These are phyloP conservation scores for Silene coronaria DNA, from an alignment of 179 eudicot species.

Conservation along the genomic window DNA sequence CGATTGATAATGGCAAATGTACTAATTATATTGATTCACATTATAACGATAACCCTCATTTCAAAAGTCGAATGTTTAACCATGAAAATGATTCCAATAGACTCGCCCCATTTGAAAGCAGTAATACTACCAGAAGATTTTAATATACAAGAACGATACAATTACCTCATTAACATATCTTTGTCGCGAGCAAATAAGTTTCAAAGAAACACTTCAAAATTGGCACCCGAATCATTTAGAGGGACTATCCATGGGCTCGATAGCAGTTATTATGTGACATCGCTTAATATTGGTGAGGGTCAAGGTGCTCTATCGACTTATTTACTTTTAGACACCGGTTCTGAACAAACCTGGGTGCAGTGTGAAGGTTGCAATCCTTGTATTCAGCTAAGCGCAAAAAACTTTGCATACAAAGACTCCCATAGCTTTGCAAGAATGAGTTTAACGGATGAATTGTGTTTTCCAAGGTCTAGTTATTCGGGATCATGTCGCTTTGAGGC, in stretches of 20 bases:
- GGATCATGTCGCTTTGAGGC: neutral
- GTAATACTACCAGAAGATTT: slow-evolving; percentile 1
- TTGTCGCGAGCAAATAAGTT: neutral
- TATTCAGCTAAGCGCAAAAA: neutral
- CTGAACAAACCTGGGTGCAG: neutral
- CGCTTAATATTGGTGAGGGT: neutral
- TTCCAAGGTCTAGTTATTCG: neutral
- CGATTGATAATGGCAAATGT: neutral
- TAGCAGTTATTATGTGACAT: neutral
- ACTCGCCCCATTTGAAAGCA: slow-evolving; percentile 10
- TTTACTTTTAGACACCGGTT: neutral
- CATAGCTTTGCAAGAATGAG: neutral
- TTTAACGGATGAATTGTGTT: neutral
- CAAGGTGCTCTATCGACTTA: neutral
- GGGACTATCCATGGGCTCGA: neutral
- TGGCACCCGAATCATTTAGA: neutral
- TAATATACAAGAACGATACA: neutral
- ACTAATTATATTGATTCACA: neutral
- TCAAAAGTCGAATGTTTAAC: neutral
- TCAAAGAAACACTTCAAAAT: neutral
- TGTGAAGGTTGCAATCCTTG: neutral
- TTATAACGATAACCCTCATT: neutral
- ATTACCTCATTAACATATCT: neutral
- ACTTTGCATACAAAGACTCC: neutral
- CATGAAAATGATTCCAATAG: slow-evolving; percentile 19